These are phyloP conservation scores for Hawksworthiomyces lignivorus DNA, from an alignment of 2,329 filamentous ascomycete species.

Conservation along the genomic window DNA sequence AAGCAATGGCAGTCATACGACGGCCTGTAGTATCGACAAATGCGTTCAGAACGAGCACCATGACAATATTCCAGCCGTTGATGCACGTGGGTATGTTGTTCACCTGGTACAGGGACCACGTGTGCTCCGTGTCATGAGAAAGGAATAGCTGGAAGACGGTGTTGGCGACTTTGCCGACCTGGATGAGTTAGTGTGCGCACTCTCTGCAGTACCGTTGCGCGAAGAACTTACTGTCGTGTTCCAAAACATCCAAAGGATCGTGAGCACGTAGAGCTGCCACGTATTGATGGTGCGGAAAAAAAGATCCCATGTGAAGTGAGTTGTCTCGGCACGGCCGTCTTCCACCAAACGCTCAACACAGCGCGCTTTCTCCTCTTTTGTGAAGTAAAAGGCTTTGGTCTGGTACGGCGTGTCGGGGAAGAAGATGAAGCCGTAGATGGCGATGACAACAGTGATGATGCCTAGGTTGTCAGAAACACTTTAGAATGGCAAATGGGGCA, in stretches of 20 bases:
- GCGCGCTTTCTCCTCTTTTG: conserved; percentile 26
- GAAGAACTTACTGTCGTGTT: too few relatives aligned
- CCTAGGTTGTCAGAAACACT: too few relatives aligned
- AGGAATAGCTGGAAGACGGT: conserved; percentile 22
- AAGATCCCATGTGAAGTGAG: conserved; percentile 18
- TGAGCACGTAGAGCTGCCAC: conserved; percentile 22
- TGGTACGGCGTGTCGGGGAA: conserved; percentile 41
- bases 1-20: conserved; percentile 22
- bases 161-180: conserved; percentile 12
- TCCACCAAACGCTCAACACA: conserved; percentile 29
- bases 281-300: conserved; percentile 16
- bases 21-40: conserved; percentile 25
- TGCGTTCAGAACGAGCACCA: conserved; percentile 19
- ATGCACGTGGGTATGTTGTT: conserved; percentile 24
- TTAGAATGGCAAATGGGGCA: too few relatives aligned
- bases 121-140: conserved; percentile 20
- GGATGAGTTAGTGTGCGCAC: conserved; percentile 7
- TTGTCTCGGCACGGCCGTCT: conserved; percentile 19
- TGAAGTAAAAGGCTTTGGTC: conserved; percentile 27
- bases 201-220: too few relatives aligned
- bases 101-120: conserved; percentile 21
- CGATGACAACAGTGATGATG: conserved; percentile 44
- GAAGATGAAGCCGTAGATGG: conserved; percentile 39
- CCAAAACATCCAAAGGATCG: conserved; percentile 22
- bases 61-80: conserved; percentile 23